phyloP scores from a whole-genome alignment of 2,329 filamentous ascomycete species.

The Sordariomycetes sp. region DNA sequence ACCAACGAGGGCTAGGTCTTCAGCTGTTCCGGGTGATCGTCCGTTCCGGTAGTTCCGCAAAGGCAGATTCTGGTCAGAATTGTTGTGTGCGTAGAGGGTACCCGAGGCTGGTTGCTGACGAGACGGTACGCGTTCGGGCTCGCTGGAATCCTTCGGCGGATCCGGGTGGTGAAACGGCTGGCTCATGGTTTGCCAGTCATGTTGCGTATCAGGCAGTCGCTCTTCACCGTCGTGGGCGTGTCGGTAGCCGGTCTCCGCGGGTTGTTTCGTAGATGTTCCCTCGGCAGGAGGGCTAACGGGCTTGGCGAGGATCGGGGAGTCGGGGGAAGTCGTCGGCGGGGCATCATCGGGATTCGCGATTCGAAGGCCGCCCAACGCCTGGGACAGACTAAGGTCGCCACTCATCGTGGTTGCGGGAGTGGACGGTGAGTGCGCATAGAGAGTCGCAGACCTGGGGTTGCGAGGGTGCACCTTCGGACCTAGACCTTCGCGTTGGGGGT shows the following conservation, averaged over 20 bases:
- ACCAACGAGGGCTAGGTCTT: not conserved
- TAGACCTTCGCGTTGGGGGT: slow-evolving; percentile 5
- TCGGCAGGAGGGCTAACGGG: not conserved
- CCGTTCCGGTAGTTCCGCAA: not conserved
- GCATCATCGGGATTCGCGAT: slow-evolving; percentile 92
- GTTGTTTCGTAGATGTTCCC: not conserved
- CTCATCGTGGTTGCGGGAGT: slow-evolving; percentile 49
- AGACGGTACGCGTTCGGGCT: not conserved
- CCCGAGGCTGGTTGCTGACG: not conserved
- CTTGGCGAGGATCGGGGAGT: slow-evolving; percentile 4
- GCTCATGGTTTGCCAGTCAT: slow-evolving; percentile 6
- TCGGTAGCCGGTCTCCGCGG: not conserved
- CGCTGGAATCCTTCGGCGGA: not conserved
- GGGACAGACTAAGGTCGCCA: slow-evolving; percentile 82
- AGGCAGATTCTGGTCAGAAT: not conserved
- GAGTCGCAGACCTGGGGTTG: slow-evolving; percentile 1
- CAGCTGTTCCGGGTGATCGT: not conserved
- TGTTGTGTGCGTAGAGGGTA: not conserved
- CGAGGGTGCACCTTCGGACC: slow-evolving; percentile 5
- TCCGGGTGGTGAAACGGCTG: slow-evolving; percentile 8
- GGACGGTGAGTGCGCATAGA: not conserved
- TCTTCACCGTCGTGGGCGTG: not conserved
- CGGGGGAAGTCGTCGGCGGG: slow-evolving; percentile 19
- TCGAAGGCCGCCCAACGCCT: slow-evolving; percentile 83
- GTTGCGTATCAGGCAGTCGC: slow-evolving; percentile 12